Evolutionary conservation across 2,329 filamentous ascomycete species (phyloP), one percentile per base, ranked within the genome.

Genomic region (Pyricularia grisea): DNA sequence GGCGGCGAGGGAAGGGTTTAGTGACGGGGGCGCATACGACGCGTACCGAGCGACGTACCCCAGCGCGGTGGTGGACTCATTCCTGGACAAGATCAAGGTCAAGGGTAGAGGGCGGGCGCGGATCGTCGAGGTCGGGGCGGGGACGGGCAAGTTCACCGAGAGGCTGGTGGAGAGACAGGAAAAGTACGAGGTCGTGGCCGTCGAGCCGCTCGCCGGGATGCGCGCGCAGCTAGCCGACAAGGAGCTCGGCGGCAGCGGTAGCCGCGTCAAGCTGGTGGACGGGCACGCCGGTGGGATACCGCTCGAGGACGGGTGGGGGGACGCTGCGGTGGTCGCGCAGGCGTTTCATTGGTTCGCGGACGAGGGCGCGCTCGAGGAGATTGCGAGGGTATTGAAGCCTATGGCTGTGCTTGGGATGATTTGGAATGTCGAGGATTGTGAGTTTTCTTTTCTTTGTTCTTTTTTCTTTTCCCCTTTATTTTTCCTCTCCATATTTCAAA

Each of bases 381-480:
- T 93, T 7, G 84, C 87, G 72, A 85, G 90, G 65, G 84, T 90
- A 0, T 78, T 93, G 66, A 85, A 84, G 73, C 87, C 87, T 0
- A 84, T 83, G 7, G 85, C 85, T 7, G 81, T 82, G 31, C 80
- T 93, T 31, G 90, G 87, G 17, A 77, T 91, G 76, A 88, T 93
- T 68, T 93, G 91, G 90, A 92, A 92, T 73, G 81, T 89, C 70
- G 90, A 92, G 76, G 88, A 91, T 72, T 92, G 89, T 89, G 78
- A 74, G 83, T 79, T 42, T 14, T 4, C 17, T 17, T 20, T 11
- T 20, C n/a, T 36, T 7, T 28, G 23, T n/a, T 31, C 4, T n/a
- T 30, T 25, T 14, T 42, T 65, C 20, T n/a, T 30, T 25, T 14
- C 27, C 2, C 27, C 27, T 27, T 27, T 27, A 4, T 27, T 27